phyloP scores from a whole-genome alignment of 202 grass and related monocot species.

The Schoenoplectus triqueter region DNA sequence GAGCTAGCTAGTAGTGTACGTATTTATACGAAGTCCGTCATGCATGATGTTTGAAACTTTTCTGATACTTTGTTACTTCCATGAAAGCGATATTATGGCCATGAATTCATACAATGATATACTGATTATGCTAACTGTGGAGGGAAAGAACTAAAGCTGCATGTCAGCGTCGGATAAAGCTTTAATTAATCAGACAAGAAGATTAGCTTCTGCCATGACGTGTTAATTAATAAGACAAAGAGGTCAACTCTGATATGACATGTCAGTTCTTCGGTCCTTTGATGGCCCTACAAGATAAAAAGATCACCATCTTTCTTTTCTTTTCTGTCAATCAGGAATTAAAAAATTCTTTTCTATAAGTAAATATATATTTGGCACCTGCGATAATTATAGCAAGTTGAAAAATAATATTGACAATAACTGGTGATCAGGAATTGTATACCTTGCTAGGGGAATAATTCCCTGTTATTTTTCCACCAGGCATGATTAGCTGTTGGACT shows the following conservation, averaged over 20 bases:
- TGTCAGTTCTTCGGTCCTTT: slow-evolving; percentile 5
- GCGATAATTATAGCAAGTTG: slow-evolving; percentile 39
- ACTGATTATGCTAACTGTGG: slow-evolving; percentile 34
- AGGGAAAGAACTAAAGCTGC: slow-evolving; percentile 21
- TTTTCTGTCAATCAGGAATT: slow-evolving; percentile 16
- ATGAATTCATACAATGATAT: not conserved
- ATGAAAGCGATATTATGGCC: slow-evolving; percentile 21
- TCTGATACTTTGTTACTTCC: slow-evolving; percentile 25
- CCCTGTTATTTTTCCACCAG: slow-evolving; percentile 18
- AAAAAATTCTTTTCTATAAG: not conserved
- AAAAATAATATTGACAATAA: slow-evolving; percentile 6
- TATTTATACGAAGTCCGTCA: slow-evolving; percentile 2
- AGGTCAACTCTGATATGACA: slow-evolving; percentile 22
- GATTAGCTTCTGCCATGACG: not conserved
- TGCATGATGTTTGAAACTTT: slow-evolving; percentile 26
- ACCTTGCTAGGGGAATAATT: slow-evolving; percentile 33
- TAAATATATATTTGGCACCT: slow-evolving; percentile 4
- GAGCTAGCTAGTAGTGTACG: not conserved
- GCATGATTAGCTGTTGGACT: slow-evolving; percentile 32
- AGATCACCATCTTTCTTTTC: slow-evolving; percentile 32
- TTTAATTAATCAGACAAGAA: slow-evolving; percentile 35
- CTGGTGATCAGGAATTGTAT: slow-evolving; percentile 13
- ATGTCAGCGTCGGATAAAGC: slow-evolving; percentile 20
- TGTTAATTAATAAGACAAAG: slow-evolving; percentile 6
- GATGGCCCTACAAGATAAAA: slow-evolving; percentile 41